Base-by-base conservation (phyloP, 2,329 filamentous ascomycete species). In the Conoideocrella luteorostrata region DNA sequence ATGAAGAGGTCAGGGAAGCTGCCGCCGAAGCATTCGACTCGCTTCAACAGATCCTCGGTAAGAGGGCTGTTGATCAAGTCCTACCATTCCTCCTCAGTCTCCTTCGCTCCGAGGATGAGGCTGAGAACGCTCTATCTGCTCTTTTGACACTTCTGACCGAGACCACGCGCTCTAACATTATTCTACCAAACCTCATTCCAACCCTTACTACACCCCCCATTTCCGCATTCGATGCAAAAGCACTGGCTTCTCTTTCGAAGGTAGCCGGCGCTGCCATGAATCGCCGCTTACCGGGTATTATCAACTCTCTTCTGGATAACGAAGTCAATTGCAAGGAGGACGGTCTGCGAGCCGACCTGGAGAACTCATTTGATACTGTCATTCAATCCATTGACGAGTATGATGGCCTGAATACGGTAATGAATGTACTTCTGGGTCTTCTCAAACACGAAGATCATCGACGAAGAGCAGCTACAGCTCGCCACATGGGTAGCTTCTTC, bases 21-120 rank as follows among this genome's bases (percentile, higher is more conserved):
- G 93, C 94, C 21, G 93, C 94, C 18, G 93, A 98, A 65, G 93
- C 93, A 2, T 98, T 98, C 59, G 93, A 98, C 64, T 88, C 90
- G 26, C 68, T 98, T 46, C 93, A 98, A 65, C 86, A 91, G 57
- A 87, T 95, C 41, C 74, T 97, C 50, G 93, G 93, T 70, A 97
- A 96, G 74, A 86, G 81, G 57, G 90, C 89, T 43, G 86, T 98
- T 41, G 91, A 98, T 58, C 89, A 97, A 61, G 93, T 98, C 20
- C 74, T 98, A 50, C 94, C 94, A 43, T 85, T 89, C 68, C 80
- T 98, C 23, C 82, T 98, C 58, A 91, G 80, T 59, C 77, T 97
- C n/a, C 71, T 98, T 47, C 84, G 90, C 44, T 85, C 84, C 38
- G 87, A 95, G 45, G 80, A 85, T 10, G 82, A 94, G 51, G 93